Base-by-base conservation (phyloP, 164 flowering plant species). In the Vitis rupestris region DNA sequence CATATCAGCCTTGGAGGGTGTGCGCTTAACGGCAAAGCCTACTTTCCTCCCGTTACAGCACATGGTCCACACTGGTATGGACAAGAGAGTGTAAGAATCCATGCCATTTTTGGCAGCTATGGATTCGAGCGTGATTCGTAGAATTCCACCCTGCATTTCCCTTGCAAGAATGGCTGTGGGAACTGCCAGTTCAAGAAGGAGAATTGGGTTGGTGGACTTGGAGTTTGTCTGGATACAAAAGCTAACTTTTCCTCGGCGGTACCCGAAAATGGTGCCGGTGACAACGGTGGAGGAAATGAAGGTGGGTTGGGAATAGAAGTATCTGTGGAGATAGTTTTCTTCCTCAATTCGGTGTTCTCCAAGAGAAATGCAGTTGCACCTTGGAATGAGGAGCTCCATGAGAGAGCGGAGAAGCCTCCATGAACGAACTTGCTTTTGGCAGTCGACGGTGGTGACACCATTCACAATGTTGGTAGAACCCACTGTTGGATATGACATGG, bases 351-450 rank as follows among this genome's bases (percentile, higher is more conserved):
- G 71, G 44, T 72, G 72, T 50, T 79, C 70, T 54, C 77, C 76
- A 7, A 72, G 54, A 52, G 76, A 64, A 56, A 65, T 62, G 70
- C 79, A 66, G 58, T 73, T 82, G 80, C 92, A 88, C 29, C 68
- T 75, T 19, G 87, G 92, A 48, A 86, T 81, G 59, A 88, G 81
- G 14, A 86, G 80, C 47, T 75, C 65, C 12, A 81, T 9, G 10
- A 88, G 66, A n/a, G 86, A 78, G 13, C 87, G 87, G 49, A 88
- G 83, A 64, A 88, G 85, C 72, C 88, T 67, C 92, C 92, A 88
- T 64, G 92, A 86, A 4, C 86, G 84, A 70, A 88, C 92, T 76
- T 88, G 90, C 31, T 82, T 88, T 51, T 86, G 84, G 79, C 90
- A 88, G 71, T 88, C 90, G 15, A 86, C 86, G 62, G 84, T 48